A percentile compares a stretch with the other conserved stretches of the same genome.
Evolutionary conservation across 768 basidiomycete species (phyloP).

Genomic region (Leccinum truebloodii): DNA sequence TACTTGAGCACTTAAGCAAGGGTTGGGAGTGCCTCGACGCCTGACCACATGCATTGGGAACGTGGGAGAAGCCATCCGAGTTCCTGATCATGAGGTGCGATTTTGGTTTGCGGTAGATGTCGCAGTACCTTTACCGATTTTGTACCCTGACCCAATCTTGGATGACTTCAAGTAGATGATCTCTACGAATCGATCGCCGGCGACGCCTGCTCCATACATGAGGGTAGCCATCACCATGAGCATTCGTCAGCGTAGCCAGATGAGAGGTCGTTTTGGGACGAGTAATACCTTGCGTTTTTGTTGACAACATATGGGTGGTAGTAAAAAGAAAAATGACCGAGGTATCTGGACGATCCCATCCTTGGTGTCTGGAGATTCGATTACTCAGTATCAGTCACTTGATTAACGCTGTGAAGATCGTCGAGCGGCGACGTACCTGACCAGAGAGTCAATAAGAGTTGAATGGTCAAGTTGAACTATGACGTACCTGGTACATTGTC

Average conservation of each 20-base stretch:
- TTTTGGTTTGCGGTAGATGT: no score
- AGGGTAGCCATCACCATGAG: neutral
- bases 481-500: neutral
- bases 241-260: neutral
- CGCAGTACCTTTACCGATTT: no score
- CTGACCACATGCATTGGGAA: slow-evolving; percentile 11
- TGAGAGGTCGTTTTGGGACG: neutral
- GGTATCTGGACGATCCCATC: neutral
- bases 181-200: neutral
- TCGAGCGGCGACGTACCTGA: neutral
- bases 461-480: no score
- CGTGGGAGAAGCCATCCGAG: neutral
- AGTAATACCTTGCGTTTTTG: neutral
- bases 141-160: no score
- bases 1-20: slow-evolving; percentile 1
- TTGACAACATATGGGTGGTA: neutral
- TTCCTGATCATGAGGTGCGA: neutral
- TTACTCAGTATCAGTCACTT: neutral
- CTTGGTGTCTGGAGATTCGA: neutral
- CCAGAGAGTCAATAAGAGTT: neutral
- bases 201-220: neutral
- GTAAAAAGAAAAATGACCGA: neutral
- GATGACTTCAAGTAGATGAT: no score
- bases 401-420: neutral
- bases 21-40: slow-evolving; percentile 1